A percentile compares a stretch with the other conserved stretches of the same genome.
Conservation (phyloP, 371 early-diverging fungal species). For the Saksenaea oblongispora region DNA sequence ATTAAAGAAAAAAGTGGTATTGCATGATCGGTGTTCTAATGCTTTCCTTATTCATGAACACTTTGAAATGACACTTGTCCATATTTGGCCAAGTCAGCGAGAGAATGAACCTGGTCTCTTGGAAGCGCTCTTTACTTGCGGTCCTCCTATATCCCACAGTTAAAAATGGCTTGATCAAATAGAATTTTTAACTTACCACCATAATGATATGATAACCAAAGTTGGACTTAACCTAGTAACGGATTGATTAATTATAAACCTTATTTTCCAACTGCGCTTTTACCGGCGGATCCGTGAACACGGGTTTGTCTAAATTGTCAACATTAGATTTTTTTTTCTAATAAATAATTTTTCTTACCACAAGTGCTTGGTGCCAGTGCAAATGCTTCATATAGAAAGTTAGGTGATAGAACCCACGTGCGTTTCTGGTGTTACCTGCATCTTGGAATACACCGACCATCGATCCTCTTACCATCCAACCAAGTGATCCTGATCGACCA, state of each 20-base stretch:
- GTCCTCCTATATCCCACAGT: slow-evolving; percentile 13
- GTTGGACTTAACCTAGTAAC: slow-evolving; percentile 42
- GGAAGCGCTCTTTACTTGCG: slow-evolving; percentile 5
- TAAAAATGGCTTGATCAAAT: not conserved
- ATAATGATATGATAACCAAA: slow-evolving; percentile 88
- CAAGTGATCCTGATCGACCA: slow-evolving; percentile 52
- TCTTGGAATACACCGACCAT: slow-evolving; percentile 94
- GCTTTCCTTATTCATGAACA: no score
- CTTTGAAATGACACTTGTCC: not conserved
- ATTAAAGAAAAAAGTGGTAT: no score
- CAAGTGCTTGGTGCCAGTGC: slow-evolving; percentile 73
- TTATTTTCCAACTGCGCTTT: not conserved
- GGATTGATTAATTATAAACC: not conserved
- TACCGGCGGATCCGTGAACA: slow-evolving; percentile 76
- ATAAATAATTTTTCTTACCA: slow-evolving; percentile 25
- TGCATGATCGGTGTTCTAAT: no score
- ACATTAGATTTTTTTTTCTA: not conserved
- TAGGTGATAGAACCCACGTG: not conserved
- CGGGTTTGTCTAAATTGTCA: slow-evolving; percentile 55
- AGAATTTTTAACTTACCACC: slow-evolving; percentile 57
- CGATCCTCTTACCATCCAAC: slow-evolving; percentile 86
- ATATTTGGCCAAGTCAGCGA: not conserved
- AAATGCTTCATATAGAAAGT: slow-evolving; percentile 59
- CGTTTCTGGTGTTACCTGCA: slow-evolving; percentile 46
- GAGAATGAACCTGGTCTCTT: not conserved